Evolutionary conservation across 2,329 filamentous ascomycete genomes (phyloP), one percentile per base, ranked within the genome.

Genomic region (Venturia pyrina): DNA sequence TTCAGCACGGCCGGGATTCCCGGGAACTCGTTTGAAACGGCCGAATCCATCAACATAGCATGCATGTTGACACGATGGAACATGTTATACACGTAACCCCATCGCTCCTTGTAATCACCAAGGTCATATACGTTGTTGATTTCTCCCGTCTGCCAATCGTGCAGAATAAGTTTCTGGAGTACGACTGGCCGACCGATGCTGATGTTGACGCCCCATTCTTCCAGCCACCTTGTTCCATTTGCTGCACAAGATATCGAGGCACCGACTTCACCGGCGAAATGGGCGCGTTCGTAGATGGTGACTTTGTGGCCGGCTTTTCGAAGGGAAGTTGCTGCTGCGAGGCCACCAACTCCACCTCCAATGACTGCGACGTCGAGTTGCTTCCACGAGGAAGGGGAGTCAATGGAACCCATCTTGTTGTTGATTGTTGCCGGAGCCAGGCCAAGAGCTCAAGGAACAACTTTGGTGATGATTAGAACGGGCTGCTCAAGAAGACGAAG

Each of bases 261-360:
- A 15, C 87, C 87, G 0, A 88, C 86, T 72, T 90, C 87, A 17
- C 87, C 86, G 0, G 82, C 86, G 69, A 85, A 89, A 72, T 89
- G 85, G 43, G 82, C 80, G 46, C 83, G 82, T 72, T 89, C 87
- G 71, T 89, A 89, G 68, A 90, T 82, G 24, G 84, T 87, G 2
- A 85, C 82, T 5, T 75, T 73, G 71, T 85, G 82, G 62, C 83
- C 83, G 19, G 79, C 78, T 28, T 81, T 79, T 28, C 82, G 78
- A 6, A 86, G 76, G 1, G 83, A 78, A 61, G 83, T 81, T 0
- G 81, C 80, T 1, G 76, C 77, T 19, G 78, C 78, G 61, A 85
- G 74, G 48, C 83, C 83, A 32, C 83, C 83, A 64, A 84, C 82
- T 7, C 82, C 82, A 40, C 81, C 82, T 15, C 82, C 82, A 46